phyloP scores from a whole-genome alignment of 2,329 filamentous ascomycete genomes.

The Thielaviopsis ethacetica region DNA sequence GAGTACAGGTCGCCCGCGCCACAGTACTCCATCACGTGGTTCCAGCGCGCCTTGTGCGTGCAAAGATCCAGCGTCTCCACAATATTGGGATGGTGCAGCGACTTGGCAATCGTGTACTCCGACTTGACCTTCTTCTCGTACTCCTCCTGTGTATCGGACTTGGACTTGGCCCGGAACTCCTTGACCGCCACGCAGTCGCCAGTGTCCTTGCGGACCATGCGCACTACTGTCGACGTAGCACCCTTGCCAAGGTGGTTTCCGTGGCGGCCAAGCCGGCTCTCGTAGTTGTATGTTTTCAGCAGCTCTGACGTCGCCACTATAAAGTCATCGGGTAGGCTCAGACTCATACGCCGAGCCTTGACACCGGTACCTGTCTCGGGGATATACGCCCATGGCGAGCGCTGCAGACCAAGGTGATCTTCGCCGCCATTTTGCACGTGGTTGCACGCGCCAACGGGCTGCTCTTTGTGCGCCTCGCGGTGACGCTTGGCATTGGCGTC shows the following conservation, averaged over 20 bases:
- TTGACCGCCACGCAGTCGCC: slow-evolving; percentile 69
- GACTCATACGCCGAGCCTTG: slow-evolving; percentile 63
- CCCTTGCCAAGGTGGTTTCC: slow-evolving; percentile 68
- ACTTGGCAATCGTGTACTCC: slow-evolving; percentile 77
- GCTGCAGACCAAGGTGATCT: slow-evolving; percentile 19
- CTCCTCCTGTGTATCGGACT: slow-evolving; percentile 52
- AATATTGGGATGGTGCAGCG: slow-evolving; percentile 72
- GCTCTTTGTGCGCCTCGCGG: slow-evolving; percentile 14
- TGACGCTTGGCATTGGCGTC: slow-evolving; percentile 22
- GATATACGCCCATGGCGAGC: slow-evolving; percentile 40
- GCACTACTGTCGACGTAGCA: slow-evolving; percentile 63
- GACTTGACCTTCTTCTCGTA: slow-evolving; percentile 85
- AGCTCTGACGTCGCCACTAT: slow-evolving; percentile 54
- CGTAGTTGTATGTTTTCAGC: slow-evolving; percentile 51
- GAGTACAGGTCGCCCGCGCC: slow-evolving; percentile 64
- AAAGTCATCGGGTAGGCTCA: slow-evolving; percentile 59
- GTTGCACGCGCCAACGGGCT: background rate
- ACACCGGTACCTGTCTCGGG: slow-evolving; percentile 57
- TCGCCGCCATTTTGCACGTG: background rate
- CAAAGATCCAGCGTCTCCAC: slow-evolving; percentile 67
- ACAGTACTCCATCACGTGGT: slow-evolving; percentile 90
- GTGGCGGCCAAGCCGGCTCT: slow-evolving; percentile 53
- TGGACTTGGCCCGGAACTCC: slow-evolving; percentile 61
- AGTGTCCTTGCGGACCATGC: slow-evolving; percentile 58
- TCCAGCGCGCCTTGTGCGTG: slow-evolving; percentile 59